These are phyloP conservation scores for Westerdykella ornata DNA, from an alignment of 2,329 filamentous ascomycete genomes.

Conservation along the genomic window DNA sequence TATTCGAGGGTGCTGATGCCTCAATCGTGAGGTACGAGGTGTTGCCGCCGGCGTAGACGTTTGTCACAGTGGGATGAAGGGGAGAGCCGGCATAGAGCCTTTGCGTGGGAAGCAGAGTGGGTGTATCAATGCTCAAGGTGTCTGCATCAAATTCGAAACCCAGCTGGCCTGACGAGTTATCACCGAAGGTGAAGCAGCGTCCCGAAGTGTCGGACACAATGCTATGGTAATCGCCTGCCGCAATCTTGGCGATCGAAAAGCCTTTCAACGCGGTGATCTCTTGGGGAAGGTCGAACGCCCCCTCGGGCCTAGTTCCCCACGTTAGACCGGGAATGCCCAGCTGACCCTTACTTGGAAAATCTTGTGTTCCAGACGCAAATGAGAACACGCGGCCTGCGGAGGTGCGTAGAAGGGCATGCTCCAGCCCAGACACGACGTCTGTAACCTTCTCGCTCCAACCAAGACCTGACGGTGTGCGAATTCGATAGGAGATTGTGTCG, in stretches of 20 bases:
- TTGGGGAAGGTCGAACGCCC: constrained; percentile 74
- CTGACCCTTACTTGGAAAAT: constrained; percentile 77
- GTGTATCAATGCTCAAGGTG: constrained; percentile 58
- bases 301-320: constrained; percentile 69
- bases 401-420: constrained; percentile 82
- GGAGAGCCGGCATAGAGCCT: constrained; percentile 64
- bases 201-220: constrained; percentile 69
- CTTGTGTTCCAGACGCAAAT: constrained; percentile 69
- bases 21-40: constrained; percentile 88
- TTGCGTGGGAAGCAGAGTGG: constrained; percentile 62
- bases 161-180: constrained; percentile 86
- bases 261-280: constrained; percentile 67
- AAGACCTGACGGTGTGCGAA: constrained; percentile 59
- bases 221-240: constrained; percentile 81
- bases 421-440: constrained; percentile 68
- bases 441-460: constrained; percentile 65
- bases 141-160: constrained; percentile 67
- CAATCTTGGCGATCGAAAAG: constrained; percentile 66
- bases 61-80: constrained; percentile 61
- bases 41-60: constrained; percentile 74
- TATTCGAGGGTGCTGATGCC: constrained; percentile 53
- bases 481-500: constrained; percentile 62
- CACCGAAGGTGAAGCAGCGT: constrained; percentile 77
- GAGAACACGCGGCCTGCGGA: constrained; percentile 81
- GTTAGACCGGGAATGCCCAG: constrained; percentile 77